Evolutionary conservation across 2,329 filamentous ascomycete genomes (phyloP).

Genomic region (Fusarium veterinarium): DNA sequence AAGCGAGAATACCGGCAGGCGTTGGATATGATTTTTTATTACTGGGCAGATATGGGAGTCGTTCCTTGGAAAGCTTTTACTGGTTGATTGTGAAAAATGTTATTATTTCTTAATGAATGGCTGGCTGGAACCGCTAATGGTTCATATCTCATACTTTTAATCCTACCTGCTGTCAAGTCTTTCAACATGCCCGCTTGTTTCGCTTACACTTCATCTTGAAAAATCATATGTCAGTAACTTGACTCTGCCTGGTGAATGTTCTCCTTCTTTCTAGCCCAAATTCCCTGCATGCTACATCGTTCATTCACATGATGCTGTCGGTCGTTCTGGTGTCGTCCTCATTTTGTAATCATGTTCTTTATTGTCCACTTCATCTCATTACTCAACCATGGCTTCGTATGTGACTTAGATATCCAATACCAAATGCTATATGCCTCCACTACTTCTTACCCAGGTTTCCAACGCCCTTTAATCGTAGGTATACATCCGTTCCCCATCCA

Average conservation of each 20-base stretch:
- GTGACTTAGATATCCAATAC: neutral
- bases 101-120: constrained; percentile 38
- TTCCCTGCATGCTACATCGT: neutral
- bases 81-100: constrained; percentile 39
- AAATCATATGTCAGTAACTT: neutral
- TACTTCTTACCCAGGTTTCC: constrained; percentile 60
- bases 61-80: constrained; percentile 40
- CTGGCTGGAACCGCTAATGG: constrained; percentile 26
- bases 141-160: constrained; percentile 20
- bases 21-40: constrained; percentile 28
- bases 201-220: neutral
- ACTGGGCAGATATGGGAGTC: constrained; percentile 41
- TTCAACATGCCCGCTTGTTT: neutral
- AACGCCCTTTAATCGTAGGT: constrained; percentile 72
- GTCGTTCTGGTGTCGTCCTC: neutral
- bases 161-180: constrained; percentile 16
- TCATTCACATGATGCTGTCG: neutral
- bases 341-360: neutral
- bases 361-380: neutral
- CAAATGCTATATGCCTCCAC: neutral
- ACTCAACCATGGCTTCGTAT: neutral
- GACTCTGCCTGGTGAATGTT: neutral
- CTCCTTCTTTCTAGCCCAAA: neutral
- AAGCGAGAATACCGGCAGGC: constrained; percentile 37
- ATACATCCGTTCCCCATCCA: constrained; percentile 87